Base-by-base conservation (phyloP, 768 basidiomycete genomes). In the Baorangia bicolor region DNA sequence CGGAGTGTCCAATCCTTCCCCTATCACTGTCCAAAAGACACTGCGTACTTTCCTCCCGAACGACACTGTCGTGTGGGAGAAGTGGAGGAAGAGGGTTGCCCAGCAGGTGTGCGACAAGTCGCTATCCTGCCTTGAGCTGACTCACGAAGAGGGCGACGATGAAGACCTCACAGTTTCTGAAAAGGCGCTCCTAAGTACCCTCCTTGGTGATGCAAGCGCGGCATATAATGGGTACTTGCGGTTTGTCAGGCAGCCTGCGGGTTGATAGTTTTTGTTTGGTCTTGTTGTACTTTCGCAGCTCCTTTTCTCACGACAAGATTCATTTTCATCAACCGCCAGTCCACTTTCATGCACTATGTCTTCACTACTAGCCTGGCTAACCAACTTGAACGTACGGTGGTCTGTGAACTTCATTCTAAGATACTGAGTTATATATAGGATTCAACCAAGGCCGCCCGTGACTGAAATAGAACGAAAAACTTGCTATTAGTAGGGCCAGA, bases 51-150 rank as follows among this genome's bases (percentile, higher is more conserved):
- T 69, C 16, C 35, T 67, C 30, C 56, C 64, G 1, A 67, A 67
- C 14, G 62, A 69, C 18, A 67, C 66, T 0, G 4, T 12, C 2
- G 66, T 67, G 14, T 67, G 66, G 66, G 33, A 54, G 11, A 47
- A 2, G 33, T 67, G 65, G 67, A 64, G 56, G 45, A 23, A 57
- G 40, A 66, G 52, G 47, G 67, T 64, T 5, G 39, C 43, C 28
- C 41, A 0, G 28, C 59, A 50, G 34, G 47, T 67, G 34, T 56
- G 50, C 39, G 51, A 56, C 3, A 48, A 13, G 40, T 55, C 48
- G 21, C 11, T 34, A n/a, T 39, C 53, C 25, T 35, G n/a, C 43
- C 49, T 64, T 20, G 14, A 49, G 21, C 7, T 51, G 1, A 47
- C n/a, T n/a, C n/a, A 41, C 18, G 57, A 59, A 43, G 31, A 43